phyloP scores from a whole-genome alignment of 345 rosid genomes.

The Ceriops zippeliana region DNA sequence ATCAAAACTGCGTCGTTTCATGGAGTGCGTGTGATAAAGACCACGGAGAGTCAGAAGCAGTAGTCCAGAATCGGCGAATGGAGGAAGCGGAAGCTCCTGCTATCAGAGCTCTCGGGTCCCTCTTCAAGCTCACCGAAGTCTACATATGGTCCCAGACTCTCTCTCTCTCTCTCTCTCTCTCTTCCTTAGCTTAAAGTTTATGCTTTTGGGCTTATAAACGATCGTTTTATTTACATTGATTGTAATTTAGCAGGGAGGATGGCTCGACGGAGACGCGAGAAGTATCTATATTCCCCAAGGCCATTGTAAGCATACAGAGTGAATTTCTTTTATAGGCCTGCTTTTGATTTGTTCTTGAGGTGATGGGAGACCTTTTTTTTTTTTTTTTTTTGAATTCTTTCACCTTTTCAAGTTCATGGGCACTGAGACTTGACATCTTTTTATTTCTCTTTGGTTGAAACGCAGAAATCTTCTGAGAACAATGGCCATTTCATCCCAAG shows the following conservation, averaged over 20 bases:
- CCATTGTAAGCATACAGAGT: slow-evolving; percentile 27
- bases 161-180: background rate
- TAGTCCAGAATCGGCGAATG: background rate
- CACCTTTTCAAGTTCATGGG: no score
- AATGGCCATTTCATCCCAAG: slow-evolving; percentile 23
- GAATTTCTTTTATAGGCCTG: no score
- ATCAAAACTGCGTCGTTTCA: no score
- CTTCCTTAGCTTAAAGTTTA: background rate
- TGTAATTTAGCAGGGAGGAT: slow-evolving; percentile 49
- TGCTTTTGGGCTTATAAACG: background rate
- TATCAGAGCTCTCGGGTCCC: slow-evolving; percentile 62
- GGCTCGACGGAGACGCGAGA: slow-evolving; percentile 40
- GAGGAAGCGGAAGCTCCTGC: slow-evolving; percentile 25
- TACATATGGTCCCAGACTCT: slow-evolving; percentile 45
- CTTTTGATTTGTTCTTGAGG: no score
- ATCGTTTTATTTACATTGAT: background rate
- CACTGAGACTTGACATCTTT: no score
- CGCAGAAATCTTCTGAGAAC: slow-evolving; percentile 32
- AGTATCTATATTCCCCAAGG: slow-evolving; percentile 24
- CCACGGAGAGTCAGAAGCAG: no score
- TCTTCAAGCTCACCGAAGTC: slow-evolving; percentile 68
- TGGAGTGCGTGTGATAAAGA: no score
- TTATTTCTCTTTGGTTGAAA: background rate
- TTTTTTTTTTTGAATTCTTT: no score
- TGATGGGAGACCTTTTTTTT: no score